A percentile compares a stretch with the other conserved stretches of the same genome.
Evolutionary conservation across 1,139 yeast species (phyloP).

Genomic region (Scheffersomyces lignicola): DNA sequence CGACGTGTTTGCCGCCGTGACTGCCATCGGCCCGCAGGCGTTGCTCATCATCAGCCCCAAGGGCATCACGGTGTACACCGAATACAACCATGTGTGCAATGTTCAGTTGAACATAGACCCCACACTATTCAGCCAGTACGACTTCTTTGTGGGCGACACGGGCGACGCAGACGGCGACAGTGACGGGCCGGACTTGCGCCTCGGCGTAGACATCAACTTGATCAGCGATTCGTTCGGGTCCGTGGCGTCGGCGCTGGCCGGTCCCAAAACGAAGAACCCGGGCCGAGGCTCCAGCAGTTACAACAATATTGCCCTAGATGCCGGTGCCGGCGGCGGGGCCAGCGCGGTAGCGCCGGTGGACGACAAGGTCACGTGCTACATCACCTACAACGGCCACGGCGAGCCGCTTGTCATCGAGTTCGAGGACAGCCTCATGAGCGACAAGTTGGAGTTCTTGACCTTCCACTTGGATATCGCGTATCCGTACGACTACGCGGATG

Average conservation of each 20-base stretch:
- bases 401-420: slow-evolving; percentile 67
- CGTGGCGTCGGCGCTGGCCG: slow-evolving; percentile 12
- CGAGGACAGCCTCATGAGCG: slow-evolving; percentile 69
- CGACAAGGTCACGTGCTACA: slow-evolving; percentile 27
- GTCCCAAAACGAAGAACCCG: neutral
- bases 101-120: slow-evolving; percentile 38
- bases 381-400: slow-evolving; percentile 56
- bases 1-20: slow-evolving; percentile 35
- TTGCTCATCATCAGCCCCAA: slow-evolving; percentile 31
- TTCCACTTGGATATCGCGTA: slow-evolving; percentile 34
- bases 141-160: slow-evolving; percentile 12
- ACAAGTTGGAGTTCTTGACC: slow-evolving; percentile 70
- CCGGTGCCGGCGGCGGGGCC: slow-evolving; percentile 4
- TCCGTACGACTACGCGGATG: slow-evolving; percentile 11
- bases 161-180: slow-evolving; percentile 12
- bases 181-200: slow-evolving; percentile 22
- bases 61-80: slow-evolving; percentile 38
- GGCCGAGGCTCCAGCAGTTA: neutral
- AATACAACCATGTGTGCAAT: slow-evolving; percentile 39
- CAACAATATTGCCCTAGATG: slow-evolving; percentile 2
- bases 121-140: slow-evolving; percentile 33
- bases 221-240: slow-evolving; percentile 37
- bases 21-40: slow-evolving; percentile 36
- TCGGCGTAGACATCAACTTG: slow-evolving; percentile 40
- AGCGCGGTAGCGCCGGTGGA: slow-evolving; percentile 13